Evolutionary conservation across 805 yeast genomes (phyloP).

Genomic region (Zygoascus biomembranicola): DNA sequence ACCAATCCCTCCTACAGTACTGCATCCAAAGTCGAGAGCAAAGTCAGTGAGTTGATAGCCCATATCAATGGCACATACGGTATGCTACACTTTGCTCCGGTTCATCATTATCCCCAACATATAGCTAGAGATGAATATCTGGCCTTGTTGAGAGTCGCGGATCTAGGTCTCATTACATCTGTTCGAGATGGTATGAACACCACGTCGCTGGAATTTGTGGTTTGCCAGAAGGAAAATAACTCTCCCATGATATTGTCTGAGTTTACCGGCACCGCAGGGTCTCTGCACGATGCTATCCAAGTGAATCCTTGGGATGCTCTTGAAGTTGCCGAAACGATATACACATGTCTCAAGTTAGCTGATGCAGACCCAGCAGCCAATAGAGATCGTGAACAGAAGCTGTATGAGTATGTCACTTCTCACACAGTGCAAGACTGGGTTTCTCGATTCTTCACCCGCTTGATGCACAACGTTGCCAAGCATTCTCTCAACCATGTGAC

Average conservation of each 20-base stretch:
- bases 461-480: slow-evolving; percentile 27
- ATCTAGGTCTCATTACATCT: slow-evolving; percentile 79
- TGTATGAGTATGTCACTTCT: slow-evolving; percentile 56
- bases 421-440: slow-evolving; percentile 83
- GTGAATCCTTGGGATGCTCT: slow-evolving; percentile 98
- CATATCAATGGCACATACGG: slow-evolving; percentile 84
- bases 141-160: slow-evolving; percentile 83
- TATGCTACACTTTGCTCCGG: slow-evolving; percentile 72
- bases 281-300: slow-evolving; percentile 40
- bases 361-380: slow-evolving; percentile 36
- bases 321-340: slow-evolving; percentile 79
- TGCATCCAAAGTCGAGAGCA: slow-evolving; percentile 59
- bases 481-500: slow-evolving; percentile 49
- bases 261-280: slow-evolving; percentile 80
- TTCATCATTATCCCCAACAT: slow-evolving; percentile 86
- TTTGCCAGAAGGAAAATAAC: slow-evolving; percentile 56
- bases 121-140: slow-evolving; percentile 81
- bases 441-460: slow-evolving; percentile 44
- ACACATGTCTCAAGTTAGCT: slow-evolving; percentile 48
- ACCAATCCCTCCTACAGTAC: slow-evolving; percentile 67
- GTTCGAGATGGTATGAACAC: slow-evolving; percentile 96
- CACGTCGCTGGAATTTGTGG: slow-evolving; percentile 84
- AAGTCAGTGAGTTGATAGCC: slow-evolving; percentile 73
- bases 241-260: slow-evolving; percentile 84
- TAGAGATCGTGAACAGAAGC: slow-evolving; percentile 24